These are phyloP conservation scores for Boletus pseudopeckii DNA, from an alignment of 768 basidiomycete species.

Conservation along the genomic window DNA sequence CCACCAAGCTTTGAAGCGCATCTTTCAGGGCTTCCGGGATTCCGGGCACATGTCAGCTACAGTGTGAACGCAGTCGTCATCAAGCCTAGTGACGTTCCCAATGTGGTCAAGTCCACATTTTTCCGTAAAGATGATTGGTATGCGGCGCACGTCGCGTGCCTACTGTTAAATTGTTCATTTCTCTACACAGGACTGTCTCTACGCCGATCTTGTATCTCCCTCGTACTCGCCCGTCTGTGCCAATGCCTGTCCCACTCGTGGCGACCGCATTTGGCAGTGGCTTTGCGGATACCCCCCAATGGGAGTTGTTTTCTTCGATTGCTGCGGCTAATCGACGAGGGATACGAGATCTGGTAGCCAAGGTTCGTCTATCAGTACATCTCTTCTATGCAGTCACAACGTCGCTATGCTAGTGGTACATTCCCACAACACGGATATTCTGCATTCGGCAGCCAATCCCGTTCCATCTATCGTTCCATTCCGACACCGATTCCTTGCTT, in stretches of 20 bases:
- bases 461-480: slow-evolving; percentile 61
- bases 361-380: slow-evolving; percentile 20
- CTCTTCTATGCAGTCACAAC: not conserved
- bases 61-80: slow-evolving; percentile 50
- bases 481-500: slow-evolving; percentile 52
- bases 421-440: slow-evolving; percentile 60
- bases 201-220: slow-evolving; percentile 66
- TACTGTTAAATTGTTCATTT: not conserved
- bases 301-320: slow-evolving; percentile 45
- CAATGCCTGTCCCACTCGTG: slow-evolving; percentile 47
- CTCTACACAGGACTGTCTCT: slow-evolving; percentile 43
- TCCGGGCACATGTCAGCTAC: slow-evolving; percentile 64
- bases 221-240: slow-evolving; percentile 55
- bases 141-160: slow-evolving; percentile 12
- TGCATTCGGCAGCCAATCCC: slow-evolving; percentile 58
- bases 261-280: slow-evolving; percentile 30
- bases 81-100: slow-evolving; percentile 42
- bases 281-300: slow-evolving; percentile 45
- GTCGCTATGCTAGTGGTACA: slow-evolving; percentile 35
- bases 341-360: slow-evolving; percentile 37
- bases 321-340: slow-evolving; percentile 38
- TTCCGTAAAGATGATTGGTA: slow-evolving; percentile 56
- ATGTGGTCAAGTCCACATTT: slow-evolving; percentile 49
- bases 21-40: slow-evolving; percentile 69
- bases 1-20: slow-evolving; percentile 71